phyloP scores from a whole-genome alignment of 176 grass and related monocot genomes.

The Rhynchospora breviuscula region DNA sequence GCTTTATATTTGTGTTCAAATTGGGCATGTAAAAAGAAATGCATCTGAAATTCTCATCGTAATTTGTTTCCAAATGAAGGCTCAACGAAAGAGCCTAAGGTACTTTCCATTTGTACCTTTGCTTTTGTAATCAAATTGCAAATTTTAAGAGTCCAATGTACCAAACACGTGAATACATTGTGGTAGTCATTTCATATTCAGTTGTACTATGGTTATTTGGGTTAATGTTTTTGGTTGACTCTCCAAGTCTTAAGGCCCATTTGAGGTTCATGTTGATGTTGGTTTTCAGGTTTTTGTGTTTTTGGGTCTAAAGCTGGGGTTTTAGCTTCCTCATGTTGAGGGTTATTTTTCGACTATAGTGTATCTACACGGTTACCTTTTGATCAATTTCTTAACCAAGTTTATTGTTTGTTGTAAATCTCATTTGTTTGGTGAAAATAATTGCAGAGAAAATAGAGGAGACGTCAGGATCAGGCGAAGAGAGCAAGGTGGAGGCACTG shows the following conservation, averaged over 20 bases:
- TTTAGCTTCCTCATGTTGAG: neutral
- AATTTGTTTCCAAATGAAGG: neutral
- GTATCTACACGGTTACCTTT: neutral
- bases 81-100: neutral
- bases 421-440: neutral
- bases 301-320: neutral
- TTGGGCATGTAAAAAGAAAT: neutral
- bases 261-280: neutral
- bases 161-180: neutral
- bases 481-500: neutral
- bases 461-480: neutral
- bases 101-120: too few relatives aligned
- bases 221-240: neutral
- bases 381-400: neutral
- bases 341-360: neutral
- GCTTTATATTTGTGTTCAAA: neutral
- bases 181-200: neutral
- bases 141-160: neutral
- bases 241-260: neutral
- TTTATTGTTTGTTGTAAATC: neutral
- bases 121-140: neutral
- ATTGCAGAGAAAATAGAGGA: slow-evolving; percentile 4
- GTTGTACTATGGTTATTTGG: neutral
- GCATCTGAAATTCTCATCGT: neutral
- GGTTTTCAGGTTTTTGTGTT: neutral